Conservation (phyloP, 2,329 filamentous ascomycete species). For the Stylonectria norvegica region DNA sequence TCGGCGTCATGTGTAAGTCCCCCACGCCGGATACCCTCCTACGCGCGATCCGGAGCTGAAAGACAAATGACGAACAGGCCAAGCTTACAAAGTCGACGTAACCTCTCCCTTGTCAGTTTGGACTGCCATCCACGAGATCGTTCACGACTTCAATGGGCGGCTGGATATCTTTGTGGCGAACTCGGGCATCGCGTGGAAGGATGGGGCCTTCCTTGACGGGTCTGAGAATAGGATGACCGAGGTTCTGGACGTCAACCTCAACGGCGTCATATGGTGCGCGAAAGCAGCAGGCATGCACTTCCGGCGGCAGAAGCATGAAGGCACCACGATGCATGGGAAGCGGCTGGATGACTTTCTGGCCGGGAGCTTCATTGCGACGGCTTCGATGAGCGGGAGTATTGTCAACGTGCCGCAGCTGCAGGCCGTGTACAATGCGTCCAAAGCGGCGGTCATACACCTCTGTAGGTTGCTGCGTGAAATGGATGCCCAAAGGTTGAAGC, state of each 20-base stretch:
- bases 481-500: no score
- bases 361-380: constrained; percentile 74
- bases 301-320: constrained; percentile 65
- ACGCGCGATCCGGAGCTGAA: not conserved
- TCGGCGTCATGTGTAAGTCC: constrained; percentile 61
- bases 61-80: constrained; percentile 41
- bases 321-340: constrained; percentile 59
- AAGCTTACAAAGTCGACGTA: constrained; percentile 61
- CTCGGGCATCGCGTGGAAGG: constrained; percentile 69
- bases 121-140: constrained; percentile 48
- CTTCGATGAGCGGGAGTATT: constrained; percentile 75
- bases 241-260: constrained; percentile 68
- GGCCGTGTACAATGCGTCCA: constrained; percentile 69
- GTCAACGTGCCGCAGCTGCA: constrained; percentile 75
- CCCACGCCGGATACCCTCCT: not conserved
- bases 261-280: constrained; percentile 76
- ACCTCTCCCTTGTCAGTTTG: constrained; percentile 51
- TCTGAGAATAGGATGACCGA: constrained; percentile 61
- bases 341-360: constrained; percentile 56
- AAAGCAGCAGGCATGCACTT: constrained; percentile 67
- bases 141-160: constrained; percentile 67
- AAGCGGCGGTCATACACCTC: constrained; percentile 60
- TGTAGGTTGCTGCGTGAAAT: constrained; percentile 43
- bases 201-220: constrained; percentile 65
- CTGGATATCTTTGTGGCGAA: constrained; percentile 80